Conservation (phyloP, 2,329 filamentous ascomycete species). For the Alternaria consortialis region DNA sequence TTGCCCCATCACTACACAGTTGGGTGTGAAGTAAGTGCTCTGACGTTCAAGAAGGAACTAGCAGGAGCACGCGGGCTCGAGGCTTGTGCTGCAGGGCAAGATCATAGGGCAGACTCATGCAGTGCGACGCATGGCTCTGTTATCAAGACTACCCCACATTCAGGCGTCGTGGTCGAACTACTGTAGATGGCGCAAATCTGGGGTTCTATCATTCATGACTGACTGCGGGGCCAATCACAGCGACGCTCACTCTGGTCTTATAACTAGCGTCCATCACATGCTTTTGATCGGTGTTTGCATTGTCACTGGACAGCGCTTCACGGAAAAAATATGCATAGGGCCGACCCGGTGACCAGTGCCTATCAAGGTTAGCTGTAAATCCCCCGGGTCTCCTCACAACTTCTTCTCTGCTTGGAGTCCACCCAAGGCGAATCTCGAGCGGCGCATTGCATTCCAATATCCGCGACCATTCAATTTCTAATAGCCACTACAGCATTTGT, state of each 20-base stretch:
- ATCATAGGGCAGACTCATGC: slow-evolving; percentile 36
- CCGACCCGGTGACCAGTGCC: slow-evolving; percentile 43
- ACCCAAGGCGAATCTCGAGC: background rate
- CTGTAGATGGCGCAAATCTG: slow-evolving; percentile 10
- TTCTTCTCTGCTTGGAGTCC: background rate
- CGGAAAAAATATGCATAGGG: slow-evolving; percentile 34
- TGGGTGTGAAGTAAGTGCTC: slow-evolving; percentile 18
- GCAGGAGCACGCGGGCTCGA: slow-evolving; percentile 35
- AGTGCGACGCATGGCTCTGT: slow-evolving; percentile 26
- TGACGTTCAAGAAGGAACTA: slow-evolving; percentile 21
- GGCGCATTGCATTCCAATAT: background rate
- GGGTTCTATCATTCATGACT: slow-evolving; percentile 4
- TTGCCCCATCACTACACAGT: slow-evolving; percentile 1
- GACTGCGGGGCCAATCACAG: slow-evolving; percentile 7
- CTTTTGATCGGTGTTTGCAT: slow-evolving; percentile 23
- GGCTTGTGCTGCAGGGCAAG: slow-evolving; percentile 26
- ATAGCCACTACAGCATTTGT: background rate
- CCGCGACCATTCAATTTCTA: background rate
- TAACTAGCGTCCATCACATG: slow-evolving; percentile 38
- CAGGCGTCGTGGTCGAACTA: slow-evolving; percentile 10
- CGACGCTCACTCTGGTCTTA: slow-evolving; percentile 10
- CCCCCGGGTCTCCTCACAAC: slow-evolving; percentile 14
- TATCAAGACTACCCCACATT: slow-evolving; percentile 18
- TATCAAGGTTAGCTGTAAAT: slow-evolving; percentile 34
- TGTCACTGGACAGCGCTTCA: slow-evolving; percentile 27